Percentiles rank a stretch among this genome's conserved stretches.
Conservation (phyloP, 345 rosid species). For the Psidium guajava region DNA sequence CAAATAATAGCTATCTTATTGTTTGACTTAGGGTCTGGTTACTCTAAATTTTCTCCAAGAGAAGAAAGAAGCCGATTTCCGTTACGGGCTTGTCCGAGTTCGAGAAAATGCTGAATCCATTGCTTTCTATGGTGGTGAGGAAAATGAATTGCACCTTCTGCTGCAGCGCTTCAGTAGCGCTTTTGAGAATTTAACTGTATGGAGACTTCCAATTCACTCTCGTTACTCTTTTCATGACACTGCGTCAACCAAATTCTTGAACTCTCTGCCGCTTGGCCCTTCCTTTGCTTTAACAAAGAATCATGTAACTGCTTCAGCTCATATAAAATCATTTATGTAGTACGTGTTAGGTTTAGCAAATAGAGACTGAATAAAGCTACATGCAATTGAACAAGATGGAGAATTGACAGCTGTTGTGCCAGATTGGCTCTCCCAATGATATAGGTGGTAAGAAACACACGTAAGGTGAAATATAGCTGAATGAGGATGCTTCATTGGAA, state of each 20-base stretch:
- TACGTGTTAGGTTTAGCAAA: not conserved
- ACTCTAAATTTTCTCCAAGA: constrained; percentile 90
- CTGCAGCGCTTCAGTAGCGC: constrained; percentile 87
- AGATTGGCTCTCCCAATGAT: not conserved
- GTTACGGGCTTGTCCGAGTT: constrained; percentile 91
- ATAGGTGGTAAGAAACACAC: not conserved
- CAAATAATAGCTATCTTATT: constrained; percentile 2
- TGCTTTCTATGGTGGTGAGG: constrained; percentile 93
- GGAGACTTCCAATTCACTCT: constrained; percentile 7
- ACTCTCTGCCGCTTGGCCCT: not conserved
- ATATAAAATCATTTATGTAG: not conserved
- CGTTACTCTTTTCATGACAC: not conserved
- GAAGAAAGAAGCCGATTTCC: constrained; percentile 97
- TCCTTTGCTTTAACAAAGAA: not conserved
- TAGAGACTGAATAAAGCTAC: not conserved
- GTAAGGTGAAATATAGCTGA: not conserved
- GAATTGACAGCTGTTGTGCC: not conserved
- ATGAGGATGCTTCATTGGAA: not conserved
- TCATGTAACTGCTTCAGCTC: not conserved
- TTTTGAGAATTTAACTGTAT: constrained; percentile 71
- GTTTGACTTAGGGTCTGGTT: constrained; percentile 59
- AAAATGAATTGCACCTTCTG: constrained; percentile 75
- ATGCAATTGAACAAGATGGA: not conserved
- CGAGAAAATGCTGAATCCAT: constrained; percentile 96
- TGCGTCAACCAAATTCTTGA: not conserved